Evolutionary conservation across 164 flowering plant species (phyloP).

Genomic region (Liquidambar formosana): DNA sequence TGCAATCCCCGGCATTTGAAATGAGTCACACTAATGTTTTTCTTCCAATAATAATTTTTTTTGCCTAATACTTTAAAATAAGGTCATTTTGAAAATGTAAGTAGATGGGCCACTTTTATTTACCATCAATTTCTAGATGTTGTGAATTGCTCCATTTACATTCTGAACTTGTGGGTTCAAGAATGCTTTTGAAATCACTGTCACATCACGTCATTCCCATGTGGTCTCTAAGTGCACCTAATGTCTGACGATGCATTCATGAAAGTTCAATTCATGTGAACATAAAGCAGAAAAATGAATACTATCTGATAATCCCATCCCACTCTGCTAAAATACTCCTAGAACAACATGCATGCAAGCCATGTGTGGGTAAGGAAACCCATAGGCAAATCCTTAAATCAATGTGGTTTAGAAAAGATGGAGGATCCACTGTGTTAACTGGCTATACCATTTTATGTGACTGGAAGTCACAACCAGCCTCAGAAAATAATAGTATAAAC

Average conservation of each 20-base stretch:
- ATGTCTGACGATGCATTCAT: too few species aligned
- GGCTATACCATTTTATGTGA: background rate
- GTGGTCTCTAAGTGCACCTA: too few species aligned
- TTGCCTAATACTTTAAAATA: background rate
- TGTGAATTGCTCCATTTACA: too few species aligned
- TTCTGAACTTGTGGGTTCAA: too few species aligned
- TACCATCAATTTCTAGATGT: too few species aligned
- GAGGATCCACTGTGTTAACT: background rate
- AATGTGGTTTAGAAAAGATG: background rate
- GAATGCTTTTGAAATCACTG: too few species aligned
- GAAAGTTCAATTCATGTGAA: too few species aligned
- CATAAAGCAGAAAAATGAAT: too few species aligned
- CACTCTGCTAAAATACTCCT: background rate
- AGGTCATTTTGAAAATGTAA: too few species aligned
- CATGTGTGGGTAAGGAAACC: background rate
- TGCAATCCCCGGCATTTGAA: background rate
- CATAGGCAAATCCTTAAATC: background rate
- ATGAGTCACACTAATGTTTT: background rate
- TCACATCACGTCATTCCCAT: too few species aligned
- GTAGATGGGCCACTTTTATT: too few species aligned
- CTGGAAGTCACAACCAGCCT: background rate
- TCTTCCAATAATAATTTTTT: background rate
- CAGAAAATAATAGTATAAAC: background rate
- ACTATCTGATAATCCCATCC: too few species aligned
- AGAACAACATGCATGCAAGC: background rate